Evolutionary conservation across 2,329 filamentous ascomycete species (phyloP).

Genomic region (Colletotrichum theobromicola): DNA sequence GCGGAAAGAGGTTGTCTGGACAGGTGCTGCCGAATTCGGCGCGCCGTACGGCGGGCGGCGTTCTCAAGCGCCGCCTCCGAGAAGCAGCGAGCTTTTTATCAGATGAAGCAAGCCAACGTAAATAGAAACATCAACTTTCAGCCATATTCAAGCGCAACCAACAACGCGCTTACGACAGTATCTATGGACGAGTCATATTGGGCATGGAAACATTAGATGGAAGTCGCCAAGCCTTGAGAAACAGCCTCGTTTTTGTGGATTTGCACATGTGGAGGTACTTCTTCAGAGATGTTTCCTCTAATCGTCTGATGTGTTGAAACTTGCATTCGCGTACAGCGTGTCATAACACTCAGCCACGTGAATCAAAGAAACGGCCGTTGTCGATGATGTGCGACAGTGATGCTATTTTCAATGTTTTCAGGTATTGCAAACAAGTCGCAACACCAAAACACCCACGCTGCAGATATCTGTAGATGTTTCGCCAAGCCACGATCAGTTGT

Average conservation of each 20-base stretch:
- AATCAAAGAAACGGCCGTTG: not conserved
- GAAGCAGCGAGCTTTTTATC: not conserved
- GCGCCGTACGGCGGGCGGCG: not conserved
- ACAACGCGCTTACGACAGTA: not conserved
- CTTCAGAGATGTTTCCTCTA: not conserved
- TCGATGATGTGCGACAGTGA: accelerated
- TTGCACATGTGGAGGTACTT: not conserved
- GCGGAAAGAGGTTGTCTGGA: not conserved
- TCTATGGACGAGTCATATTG: not conserved
- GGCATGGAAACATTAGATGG: not conserved
- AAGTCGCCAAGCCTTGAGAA: not conserved
- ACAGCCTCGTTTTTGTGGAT: not conserved
- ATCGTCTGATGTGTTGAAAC: not conserved
- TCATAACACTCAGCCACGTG: not conserved
- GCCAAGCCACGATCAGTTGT: not conserved
- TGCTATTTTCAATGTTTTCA: not conserved
- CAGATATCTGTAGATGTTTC: not conserved
- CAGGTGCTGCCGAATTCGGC: not conserved
- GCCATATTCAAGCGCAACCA: not conserved
- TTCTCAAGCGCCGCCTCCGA: not conserved
- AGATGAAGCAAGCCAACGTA: not conserved
- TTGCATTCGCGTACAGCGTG: not conserved
- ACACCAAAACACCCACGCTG: not conserved
- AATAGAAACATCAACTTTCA: not conserved
- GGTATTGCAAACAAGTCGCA: accelerated